Evolutionary conservation across 306 rosid genomes (phyloP).

Genomic region (Astragalus membranaceus): DNA sequence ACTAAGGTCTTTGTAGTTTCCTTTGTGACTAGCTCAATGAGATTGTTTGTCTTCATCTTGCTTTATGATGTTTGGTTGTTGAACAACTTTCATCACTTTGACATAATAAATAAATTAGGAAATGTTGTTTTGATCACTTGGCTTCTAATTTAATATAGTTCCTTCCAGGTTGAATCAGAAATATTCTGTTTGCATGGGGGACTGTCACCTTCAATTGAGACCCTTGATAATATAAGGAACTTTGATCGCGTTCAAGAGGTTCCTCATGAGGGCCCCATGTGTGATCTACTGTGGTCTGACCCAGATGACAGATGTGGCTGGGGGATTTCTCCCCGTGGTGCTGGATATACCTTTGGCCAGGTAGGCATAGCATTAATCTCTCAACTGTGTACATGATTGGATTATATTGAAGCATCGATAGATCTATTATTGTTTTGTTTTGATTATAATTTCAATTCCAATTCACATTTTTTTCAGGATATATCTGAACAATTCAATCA

Average conservation of each 20-base stretch:
- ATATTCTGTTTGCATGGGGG: constrained; percentile 99
- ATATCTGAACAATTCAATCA: constrained; percentile 98
- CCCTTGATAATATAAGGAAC: constrained; percentile 89
- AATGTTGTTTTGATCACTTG: constrained; percentile 6
- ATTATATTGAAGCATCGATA: neutral
- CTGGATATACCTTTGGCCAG: constrained; percentile 99
- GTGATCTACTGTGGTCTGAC: constrained; percentile 99
- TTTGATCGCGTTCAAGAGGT: constrained; percentile 99
- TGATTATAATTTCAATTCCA: neutral
- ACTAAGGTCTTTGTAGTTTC: neutral
- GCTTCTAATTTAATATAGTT: constrained; percentile 10
- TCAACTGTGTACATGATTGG: neutral
- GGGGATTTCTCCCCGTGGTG: constrained; percentile 99
- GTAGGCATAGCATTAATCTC: constrained; percentile 34
- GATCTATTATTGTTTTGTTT: constrained; percentile 5
- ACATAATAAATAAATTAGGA: neutral
- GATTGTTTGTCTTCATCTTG: neutral
- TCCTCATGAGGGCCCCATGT: constrained; percentile 99
- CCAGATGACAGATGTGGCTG: constrained; percentile 99
- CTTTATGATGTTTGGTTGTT: constrained; percentile 13
- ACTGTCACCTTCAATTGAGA: constrained; percentile 94
- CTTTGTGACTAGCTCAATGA: constrained; percentile 3
- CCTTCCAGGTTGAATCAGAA: constrained; percentile 87
- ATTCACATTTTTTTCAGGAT: constrained; percentile 53
- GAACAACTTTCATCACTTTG: constrained; percentile 1